Evolutionary conservation across 768 basidiomycete genomes (phyloP), one percentile per base, ranked within the genome.

Genomic region (Leccinellum rugosiceps): DNA sequence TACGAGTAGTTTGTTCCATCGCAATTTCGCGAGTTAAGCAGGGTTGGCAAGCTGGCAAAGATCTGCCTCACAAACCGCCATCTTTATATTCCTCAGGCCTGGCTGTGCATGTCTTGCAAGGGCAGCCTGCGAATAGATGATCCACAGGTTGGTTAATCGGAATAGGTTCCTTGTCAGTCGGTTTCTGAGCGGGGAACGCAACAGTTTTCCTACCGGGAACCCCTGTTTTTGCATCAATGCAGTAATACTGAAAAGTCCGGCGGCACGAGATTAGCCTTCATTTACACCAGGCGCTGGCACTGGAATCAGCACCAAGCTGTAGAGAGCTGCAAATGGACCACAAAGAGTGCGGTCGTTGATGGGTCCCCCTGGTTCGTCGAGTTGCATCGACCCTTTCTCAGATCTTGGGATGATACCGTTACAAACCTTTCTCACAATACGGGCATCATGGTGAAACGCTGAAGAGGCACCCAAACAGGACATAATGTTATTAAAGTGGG

Each of bases 241-340:
- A 19, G n/a, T 44, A 17, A 58, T 23, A 25, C 38, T 23, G 44
- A 43, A 34, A 43, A n/a, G 31, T 31, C 21, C 6, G 52, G 45
- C 44, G 35, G 43, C 17, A 46, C 28, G 23, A 17, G 13, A 55
- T 41, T 31, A 50, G 38, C 32, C 17, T 43, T 50, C 53, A 54
- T 52, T 54, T 51, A 43, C 26, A 46, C 43, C 21, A 19, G 34
- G 52, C 58, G 57, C 53, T 32, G 13, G 30, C 34, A 52, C 62
- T 58, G 67, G 62, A 64, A 32, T 51, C 30, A 9, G 14, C n/a
- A 45, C 66, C 67, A 68, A 58, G 67, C 67, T 68, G 67, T 68
- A 53, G 55, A 56, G 31, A 52, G 2, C 53, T 35, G 41, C 15
- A n/a, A 38, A 52, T 14, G 14, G 7, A 19, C 44, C 30, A 25